These are phyloP conservation scores for Oemleria cerasiformis DNA, from an alignment of 306 rosid species.

Conservation along the genomic window DNA sequence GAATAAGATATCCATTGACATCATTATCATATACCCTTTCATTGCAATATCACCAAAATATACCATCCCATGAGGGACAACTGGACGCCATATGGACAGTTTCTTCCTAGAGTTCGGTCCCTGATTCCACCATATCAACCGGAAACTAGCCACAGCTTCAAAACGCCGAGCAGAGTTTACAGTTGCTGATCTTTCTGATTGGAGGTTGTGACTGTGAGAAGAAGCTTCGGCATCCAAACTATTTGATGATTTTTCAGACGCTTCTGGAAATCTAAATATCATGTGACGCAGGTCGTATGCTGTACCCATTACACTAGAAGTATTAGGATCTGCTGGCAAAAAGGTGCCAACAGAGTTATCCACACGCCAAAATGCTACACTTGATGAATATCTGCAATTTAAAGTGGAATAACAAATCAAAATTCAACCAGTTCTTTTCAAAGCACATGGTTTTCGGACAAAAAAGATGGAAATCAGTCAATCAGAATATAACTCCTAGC, in stretches of 20 bases:
- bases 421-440: background rate
- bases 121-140: slow-evolving; percentile 87
- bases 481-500: too few species aligned
- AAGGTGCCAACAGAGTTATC: slow-evolving; percentile 89
- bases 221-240: slow-evolving; percentile 41
- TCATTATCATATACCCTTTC: slow-evolving; percentile 50
- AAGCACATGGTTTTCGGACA: background rate
- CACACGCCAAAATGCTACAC: slow-evolving; percentile 83
- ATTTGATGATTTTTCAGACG: slow-evolving; percentile 30
- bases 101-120: slow-evolving; percentile 67
- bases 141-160: slow-evolving; percentile 84
- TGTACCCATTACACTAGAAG: slow-evolving; percentile 46
- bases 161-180: slow-evolving; percentile 54
- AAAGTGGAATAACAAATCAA: slow-evolving; percentile 6
- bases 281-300: slow-evolving; percentile 74
- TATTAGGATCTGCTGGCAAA: slow-evolving; percentile 71
- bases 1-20: slow-evolving; percentile 23
- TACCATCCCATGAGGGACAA: slow-evolving; percentile 71
- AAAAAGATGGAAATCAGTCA: too few species aligned
- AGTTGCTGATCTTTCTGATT: slow-evolving; percentile 39
- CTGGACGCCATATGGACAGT: slow-evolving; percentile 93
- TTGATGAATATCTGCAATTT: slow-evolving; percentile 50
- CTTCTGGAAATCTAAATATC: slow-evolving; percentile 64
- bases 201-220: slow-evolving; percentile 33
- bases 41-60: slow-evolving; percentile 92